Conservation (phyloP, 352 stramenopile species). For the Pythium rishiriense region DNA sequence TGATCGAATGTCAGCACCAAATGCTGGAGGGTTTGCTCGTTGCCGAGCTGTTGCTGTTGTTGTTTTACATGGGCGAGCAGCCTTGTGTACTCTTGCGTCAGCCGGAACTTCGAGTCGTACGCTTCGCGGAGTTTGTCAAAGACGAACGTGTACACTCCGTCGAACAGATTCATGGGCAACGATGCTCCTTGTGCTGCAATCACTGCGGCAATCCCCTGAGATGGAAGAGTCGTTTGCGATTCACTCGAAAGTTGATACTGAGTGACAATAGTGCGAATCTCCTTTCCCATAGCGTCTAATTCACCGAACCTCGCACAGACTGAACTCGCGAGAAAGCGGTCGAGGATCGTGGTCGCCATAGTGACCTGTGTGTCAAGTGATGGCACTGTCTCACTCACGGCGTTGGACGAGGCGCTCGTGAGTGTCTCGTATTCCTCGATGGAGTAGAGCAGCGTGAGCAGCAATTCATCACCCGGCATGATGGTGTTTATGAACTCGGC, state of each 20-base stretch:
- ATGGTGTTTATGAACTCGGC: conserved; percentile 44
- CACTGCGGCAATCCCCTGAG: background rate
- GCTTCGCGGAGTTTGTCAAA: conserved; percentile 29
- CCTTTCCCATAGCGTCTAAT: conserved; percentile 14
- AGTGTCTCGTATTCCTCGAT: conserved; percentile 49
- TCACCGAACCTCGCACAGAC: background rate
- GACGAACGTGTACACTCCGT: conserved; percentile 30
- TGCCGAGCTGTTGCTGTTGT: conserved; percentile 12
- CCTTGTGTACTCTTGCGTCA: conserved; percentile 35
- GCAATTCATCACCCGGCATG: conserved; percentile 35
- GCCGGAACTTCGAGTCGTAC: conserved; percentile 35
- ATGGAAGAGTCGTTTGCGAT: background rate
- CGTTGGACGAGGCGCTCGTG: conserved; percentile 11
- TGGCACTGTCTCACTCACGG: conserved; percentile 8
- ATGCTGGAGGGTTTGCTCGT: conserved; percentile 20
- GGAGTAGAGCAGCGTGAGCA: conserved; percentile 41
- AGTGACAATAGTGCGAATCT: conserved; percentile 9
- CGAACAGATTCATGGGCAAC: conserved; percentile 34
- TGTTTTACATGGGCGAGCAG: conserved; percentile 24
- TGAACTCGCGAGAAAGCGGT: conserved; percentile 28
- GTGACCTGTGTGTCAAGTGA: conserved; percentile 28
- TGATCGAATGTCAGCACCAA: conserved; percentile 47
- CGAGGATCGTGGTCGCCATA: conserved; percentile 34
- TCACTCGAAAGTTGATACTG: conserved; percentile 21
- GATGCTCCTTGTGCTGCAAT: conserved; percentile 7